Percentiles rank a stretch among this genome's conserved stretches.
phyloP scores from a whole-genome alignment of 345 rosid species.

The Geranium brycei region DNA sequence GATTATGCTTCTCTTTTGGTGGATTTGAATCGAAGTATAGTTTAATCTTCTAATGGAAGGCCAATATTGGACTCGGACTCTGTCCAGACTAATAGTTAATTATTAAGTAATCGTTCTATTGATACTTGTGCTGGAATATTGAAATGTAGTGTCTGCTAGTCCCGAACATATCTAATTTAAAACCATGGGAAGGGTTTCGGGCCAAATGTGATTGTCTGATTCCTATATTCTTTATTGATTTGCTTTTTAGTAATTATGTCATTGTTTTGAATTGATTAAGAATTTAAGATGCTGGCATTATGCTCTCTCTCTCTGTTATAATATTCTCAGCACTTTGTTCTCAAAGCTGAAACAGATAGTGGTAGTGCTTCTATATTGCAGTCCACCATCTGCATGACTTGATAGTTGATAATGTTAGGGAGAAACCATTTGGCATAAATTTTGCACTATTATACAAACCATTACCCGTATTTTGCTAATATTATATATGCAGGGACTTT shows the following conservation, averaged over 20 bases:
- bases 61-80: not conserved
- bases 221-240: not conserved
- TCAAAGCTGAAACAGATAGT: not conserved
- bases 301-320: not conserved
- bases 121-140: not conserved
- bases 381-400: not conserved
- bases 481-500: not conserved
- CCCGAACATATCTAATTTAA: not conserved
- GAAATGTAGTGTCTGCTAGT: not conserved
- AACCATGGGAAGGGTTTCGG: not conserved
- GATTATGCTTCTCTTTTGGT: not conserved
- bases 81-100: not conserved
- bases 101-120: not conserved
- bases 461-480: too few relatives aligned
- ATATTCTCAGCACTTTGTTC: not conserved
- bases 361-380: not conserved
- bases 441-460: not conserved
- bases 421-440: not conserved
- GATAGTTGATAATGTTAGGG: not conserved
- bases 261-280: not conserved
- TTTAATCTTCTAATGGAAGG: not conserved
- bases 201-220: not conserved
- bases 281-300: not conserved
- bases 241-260: not conserved
- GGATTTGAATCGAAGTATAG: not conserved